A percentile compares a stretch with the other conserved stretches of the same genome.
These are phyloP conservation scores for Suillus variegatus DNA, from an alignment of 768 basidiomycete species.

Conservation along the genomic window DNA sequence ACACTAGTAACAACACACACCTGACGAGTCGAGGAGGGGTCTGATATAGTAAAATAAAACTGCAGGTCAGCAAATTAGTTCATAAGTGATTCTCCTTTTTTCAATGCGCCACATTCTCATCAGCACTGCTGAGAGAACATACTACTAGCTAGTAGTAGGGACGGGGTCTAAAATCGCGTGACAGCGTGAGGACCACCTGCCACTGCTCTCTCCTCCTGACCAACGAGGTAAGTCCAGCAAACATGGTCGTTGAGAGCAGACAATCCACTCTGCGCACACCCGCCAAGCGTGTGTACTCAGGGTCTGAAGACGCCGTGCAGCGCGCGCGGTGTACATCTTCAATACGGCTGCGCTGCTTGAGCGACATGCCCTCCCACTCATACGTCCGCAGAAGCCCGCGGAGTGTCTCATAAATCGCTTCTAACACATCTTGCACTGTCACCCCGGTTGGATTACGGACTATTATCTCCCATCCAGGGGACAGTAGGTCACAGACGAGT, in stretches of 20 bases:
- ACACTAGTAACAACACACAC: slow-evolving; percentile 5
- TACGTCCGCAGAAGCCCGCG: slow-evolving; percentile 36
- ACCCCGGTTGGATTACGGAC: slow-evolving; percentile 46
- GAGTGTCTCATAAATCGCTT: slow-evolving; percentile 44
- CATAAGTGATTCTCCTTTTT: slow-evolving; percentile 4
- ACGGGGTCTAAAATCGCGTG: slow-evolving; percentile 29
- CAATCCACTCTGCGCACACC: slow-evolving; percentile 54
- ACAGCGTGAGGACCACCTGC: slow-evolving; percentile 46
- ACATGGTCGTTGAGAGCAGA: slow-evolving; percentile 47
- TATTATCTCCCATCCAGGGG: slow-evolving; percentile 43
- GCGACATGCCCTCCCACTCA: slow-evolving; percentile 46
- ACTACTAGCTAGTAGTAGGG: background rate
- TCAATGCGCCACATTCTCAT: slow-evolving; percentile 8
- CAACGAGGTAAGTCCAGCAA: slow-evolving; percentile 52
- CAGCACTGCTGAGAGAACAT: slow-evolving; percentile 15
- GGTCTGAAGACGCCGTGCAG: slow-evolving; percentile 41
- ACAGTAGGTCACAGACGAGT: slow-evolving; percentile 49
- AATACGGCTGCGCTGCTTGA: slow-evolving; percentile 45
- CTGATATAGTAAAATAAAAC: slow-evolving; percentile 3
- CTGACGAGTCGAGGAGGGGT: background rate
- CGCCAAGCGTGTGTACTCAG: slow-evolving; percentile 33
- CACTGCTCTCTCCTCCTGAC: slow-evolving; percentile 38
- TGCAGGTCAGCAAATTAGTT: background rate
- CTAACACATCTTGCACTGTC: slow-evolving; percentile 53
- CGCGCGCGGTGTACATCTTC: slow-evolving; percentile 45